These are phyloP conservation scores for Solanum bulbocastanum DNA, from an alignment of 257 asterid species.

Conservation along the genomic window DNA sequence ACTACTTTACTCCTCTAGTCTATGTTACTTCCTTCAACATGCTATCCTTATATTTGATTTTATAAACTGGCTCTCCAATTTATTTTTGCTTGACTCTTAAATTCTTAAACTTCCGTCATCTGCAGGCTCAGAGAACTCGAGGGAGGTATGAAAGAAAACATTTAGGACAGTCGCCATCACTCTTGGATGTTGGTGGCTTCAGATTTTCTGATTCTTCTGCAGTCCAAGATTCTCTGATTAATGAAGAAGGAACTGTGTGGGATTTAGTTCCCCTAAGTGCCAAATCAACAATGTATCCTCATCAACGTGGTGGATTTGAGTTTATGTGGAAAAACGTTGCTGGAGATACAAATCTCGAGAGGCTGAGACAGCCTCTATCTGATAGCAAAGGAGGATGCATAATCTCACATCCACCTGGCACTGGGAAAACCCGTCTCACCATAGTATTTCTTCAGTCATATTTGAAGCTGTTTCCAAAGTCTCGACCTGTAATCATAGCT, in stretches of 20 bases:
- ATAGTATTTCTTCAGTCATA: slow-evolving; percentile 54
- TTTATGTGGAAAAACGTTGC: slow-evolving; percentile 63
- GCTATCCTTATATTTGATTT: neutral
- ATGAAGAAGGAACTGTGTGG: slow-evolving; percentile 34
- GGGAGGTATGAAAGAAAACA: slow-evolving; percentile 2
- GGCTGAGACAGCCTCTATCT: slow-evolving; percentile 9
- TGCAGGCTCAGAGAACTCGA: slow-evolving; percentile 12
- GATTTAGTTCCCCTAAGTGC: slow-evolving; percentile 29
- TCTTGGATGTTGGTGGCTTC: neutral
- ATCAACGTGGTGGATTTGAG: slow-evolving; percentile 57
- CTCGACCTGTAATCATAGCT: slow-evolving; percentile 58
- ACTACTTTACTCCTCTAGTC: too few species aligned
- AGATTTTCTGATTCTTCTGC: slow-evolving; percentile 5
- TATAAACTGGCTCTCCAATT: neutral
- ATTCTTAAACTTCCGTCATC: neutral
- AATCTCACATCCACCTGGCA: slow-evolving; percentile 81
- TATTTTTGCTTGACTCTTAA: neutral
- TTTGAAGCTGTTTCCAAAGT: slow-evolving; percentile 39
- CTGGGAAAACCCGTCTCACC: slow-evolving; percentile 63
- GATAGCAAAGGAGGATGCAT: slow-evolving; percentile 56
- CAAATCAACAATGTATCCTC: slow-evolving; percentile 35
- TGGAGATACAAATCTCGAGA: slow-evolving; percentile 40
- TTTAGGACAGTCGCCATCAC: neutral
- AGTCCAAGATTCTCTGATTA: neutral
- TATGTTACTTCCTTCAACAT: too few species aligned